Base-by-base conservation (phyloP, 78 protist genomes). In the Dictyostelium purpureum region DNA sequence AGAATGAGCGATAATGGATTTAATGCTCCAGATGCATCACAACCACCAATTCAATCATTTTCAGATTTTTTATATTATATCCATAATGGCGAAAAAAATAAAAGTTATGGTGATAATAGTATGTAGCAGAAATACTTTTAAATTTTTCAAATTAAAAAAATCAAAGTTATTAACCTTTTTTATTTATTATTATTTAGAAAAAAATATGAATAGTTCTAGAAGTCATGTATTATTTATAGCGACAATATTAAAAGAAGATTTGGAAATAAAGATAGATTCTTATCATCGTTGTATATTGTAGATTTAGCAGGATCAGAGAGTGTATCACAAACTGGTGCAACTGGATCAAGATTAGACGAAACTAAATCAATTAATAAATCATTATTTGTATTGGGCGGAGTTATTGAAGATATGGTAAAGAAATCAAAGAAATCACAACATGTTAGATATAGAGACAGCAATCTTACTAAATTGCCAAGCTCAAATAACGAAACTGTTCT, bases 301-400 rank as follows among this genome's bases (percentile, higher is more conserved):
- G 97, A 96, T 77, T 80, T 96, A 14, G 97, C 97, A 19, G 97
- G 97, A 1, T 92, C 95, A 2, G 97, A 95, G 49, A 52, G 97
- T 26, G 95, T 91, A 70, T 88, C 87, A 76, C 9, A 31, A 37
- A 56, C n/a, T 56, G 89, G 87, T 4, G 69, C 95, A 11, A 70
- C 88, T 18, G 96, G 96, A 33, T 47, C 71, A n/a, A 47, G 97
- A n/a, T 87, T 96, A 31, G 88, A 88, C 14, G 97, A 96, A 57
- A 95, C 97, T 51, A 80, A 89, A 37, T 79, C 73, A 76, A 96
- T 96, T 28, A 91, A 96, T 76, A 70, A 90, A 63, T 90, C 89
- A 43, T 63, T 95, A 16, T 52, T 80, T 0, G 10, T 31, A 5
- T 87, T 93, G 26, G 94, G 94, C 9, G 82, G 67, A 47, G 95